Evolutionary conservation across 2,329 filamentous ascomycete genomes (phyloP), one percentile per base, ranked within the genome.

Genomic region (Colletotrichum sojae): DNA sequence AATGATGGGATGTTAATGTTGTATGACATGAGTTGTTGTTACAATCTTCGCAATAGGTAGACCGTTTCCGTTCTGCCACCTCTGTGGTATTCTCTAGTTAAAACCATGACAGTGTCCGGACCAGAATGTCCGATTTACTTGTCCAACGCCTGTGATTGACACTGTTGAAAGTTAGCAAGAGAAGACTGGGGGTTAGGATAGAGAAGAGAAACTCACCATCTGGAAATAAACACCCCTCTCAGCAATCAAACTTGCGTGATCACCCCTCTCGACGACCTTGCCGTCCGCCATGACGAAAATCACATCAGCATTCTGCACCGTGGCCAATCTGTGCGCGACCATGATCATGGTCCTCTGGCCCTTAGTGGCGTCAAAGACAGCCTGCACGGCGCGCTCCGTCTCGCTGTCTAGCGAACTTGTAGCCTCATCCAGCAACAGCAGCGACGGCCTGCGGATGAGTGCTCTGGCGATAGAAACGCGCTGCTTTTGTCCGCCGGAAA

Each of bases 401-500:
- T 68, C 67, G 52, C 63, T 68, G 67, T 70, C 67, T 12, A 70
- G 57, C 6, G 56, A 54, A 5, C 67, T 70, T 20, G 67, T 70
- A 9, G 67, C 67, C 52, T 70, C 67, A 15, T 70, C 67, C 5
- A 70, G 52, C 6, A 70, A 18, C 3, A 70, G 48, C 6, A 70
- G 53, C 39, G 39, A 57, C 10, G 67, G 67, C 0, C 53, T 57
- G 39, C 67, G 67, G 27, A 70, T 70, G n/a, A 70, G 63, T 9
- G 67, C 67, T 13, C 67, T 20, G 2, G 67, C 67, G 5, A 89
- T 88, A 3, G 85, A 83, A 16, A 89, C 75, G 5, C 88, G 82
- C 75, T 90, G 88, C 36, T 85, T 84, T 75, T 89, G 87, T 1
- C 88, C 88, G 25, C 87, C 87, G 0, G 83, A 86, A 5, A 89